phyloP scores from a whole-genome alignment of 768 basidiomycete genomes.

The Neoboletus subvelutipes region DNA sequence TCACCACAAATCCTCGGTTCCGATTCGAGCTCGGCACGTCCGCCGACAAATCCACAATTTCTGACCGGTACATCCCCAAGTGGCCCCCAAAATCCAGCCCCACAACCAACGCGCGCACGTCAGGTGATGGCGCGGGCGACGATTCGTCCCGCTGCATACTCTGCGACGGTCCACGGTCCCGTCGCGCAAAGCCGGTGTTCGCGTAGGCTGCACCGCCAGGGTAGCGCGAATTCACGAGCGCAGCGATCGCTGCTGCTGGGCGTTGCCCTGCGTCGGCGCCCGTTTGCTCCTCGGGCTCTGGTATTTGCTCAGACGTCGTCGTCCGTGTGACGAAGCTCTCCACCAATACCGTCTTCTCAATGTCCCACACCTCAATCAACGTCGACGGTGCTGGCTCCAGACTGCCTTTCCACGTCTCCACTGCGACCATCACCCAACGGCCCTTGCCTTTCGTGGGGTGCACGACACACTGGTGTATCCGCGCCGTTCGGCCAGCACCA shows the following conservation, averaged over 20 bases:
- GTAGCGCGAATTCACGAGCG: slow-evolving; percentile 72
- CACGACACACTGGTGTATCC: slow-evolving; percentile 71
- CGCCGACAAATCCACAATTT: slow-evolving; percentile 43
- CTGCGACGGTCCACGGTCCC: slow-evolving; percentile 34
- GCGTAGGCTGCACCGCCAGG: slow-evolving; percentile 33
- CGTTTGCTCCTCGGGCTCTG: slow-evolving; percentile 51
- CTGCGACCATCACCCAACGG: slow-evolving; percentile 85
- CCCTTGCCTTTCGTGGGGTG: slow-evolving; percentile 89
- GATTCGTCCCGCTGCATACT: slow-evolving; percentile 35
- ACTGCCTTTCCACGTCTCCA: slow-evolving; percentile 50
- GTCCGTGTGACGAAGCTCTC: slow-evolving; percentile 73
- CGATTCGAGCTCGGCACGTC: slow-evolving; percentile 42
- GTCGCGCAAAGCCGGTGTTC: slow-evolving; percentile 19
- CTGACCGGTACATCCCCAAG: slow-evolving; percentile 50
- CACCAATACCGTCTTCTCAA: slow-evolving; percentile 76
- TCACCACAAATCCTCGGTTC: slow-evolving; percentile 73
- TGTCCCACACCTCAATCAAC: slow-evolving; percentile 89
- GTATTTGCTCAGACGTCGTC: slow-evolving; percentile 46
- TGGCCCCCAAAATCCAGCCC: slow-evolving; percentile 80
- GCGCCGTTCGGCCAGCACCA: slow-evolving; percentile 48
- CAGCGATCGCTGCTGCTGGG: slow-evolving; percentile 75
- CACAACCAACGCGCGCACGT: slow-evolving; percentile 67
- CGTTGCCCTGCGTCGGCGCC: slow-evolving; percentile 58
- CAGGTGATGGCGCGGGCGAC: slow-evolving; percentile 52
- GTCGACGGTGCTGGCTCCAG: slow-evolving; percentile 42